phyloP scores from a whole-genome alignment of 169 alveolate species.

The Cryptosporidium andersoni region DNA sequence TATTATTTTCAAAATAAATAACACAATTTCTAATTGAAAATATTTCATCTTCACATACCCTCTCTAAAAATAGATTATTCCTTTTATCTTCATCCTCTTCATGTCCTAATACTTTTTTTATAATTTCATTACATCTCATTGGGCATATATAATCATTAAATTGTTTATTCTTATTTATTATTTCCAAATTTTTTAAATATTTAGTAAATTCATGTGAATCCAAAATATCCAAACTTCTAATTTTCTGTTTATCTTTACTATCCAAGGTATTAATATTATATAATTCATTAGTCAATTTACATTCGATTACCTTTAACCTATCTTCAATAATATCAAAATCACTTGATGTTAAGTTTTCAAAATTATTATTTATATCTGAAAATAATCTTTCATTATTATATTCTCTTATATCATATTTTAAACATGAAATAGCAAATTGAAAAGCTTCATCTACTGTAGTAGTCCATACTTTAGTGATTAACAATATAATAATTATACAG shows the following conservation, averaged over 20 bases:
- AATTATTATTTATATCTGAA: not conserved
- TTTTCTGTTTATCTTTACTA: too few relatives aligned
- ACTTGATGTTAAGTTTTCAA: too few relatives aligned
- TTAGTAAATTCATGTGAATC: not conserved
- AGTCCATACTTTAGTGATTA: conserved; percentile 2
- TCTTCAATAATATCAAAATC: too few relatives aligned
- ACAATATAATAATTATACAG: too few relatives aligned
- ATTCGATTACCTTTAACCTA: not conserved
- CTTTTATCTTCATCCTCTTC: not conserved
- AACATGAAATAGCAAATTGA: conserved; percentile 10
- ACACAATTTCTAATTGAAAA: conserved; percentile 25
- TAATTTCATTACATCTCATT: not conserved
- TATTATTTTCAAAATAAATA: conserved; percentile 1
- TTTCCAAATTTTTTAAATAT: not conserved
- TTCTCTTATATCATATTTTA: conserved; percentile 10
- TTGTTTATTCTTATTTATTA: too few relatives aligned
- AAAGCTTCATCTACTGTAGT: not conserved
- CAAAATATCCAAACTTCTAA: conserved; percentile 9
- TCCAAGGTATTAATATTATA: too few relatives aligned
- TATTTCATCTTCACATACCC: not conserved
- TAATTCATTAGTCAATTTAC: too few relatives aligned
- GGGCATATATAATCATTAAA: not conserved
- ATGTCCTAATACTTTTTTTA: not conserved
- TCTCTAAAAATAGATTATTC: not conserved
- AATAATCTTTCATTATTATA: not conserved